A percentile compares a stretch with the other conserved stretches of the same genome.
phyloP scores from a whole-genome alignment of 139 green algal genomes.

The Tetraselmis chui region DNA sequence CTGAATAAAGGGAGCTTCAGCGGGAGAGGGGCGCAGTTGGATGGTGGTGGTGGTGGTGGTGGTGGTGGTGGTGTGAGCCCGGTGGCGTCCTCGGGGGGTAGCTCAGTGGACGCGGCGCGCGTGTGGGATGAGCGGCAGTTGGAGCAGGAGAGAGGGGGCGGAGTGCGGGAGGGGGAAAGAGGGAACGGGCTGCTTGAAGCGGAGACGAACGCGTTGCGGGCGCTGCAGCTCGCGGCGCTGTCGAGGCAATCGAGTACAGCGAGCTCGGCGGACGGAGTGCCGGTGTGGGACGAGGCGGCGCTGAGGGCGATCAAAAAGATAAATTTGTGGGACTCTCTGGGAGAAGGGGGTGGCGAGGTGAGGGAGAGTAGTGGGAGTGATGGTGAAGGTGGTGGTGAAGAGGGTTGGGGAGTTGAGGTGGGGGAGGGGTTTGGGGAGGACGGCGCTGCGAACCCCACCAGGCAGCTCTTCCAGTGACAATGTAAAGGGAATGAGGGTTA shows the following conservation, averaged over 20 bases:
- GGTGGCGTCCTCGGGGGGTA: too few relatives aligned
- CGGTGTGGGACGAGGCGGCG: background rate
- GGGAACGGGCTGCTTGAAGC: background rate
- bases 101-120: background rate
- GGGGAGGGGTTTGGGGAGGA: too few relatives aligned
- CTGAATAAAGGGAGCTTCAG: background rate
- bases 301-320: background rate
- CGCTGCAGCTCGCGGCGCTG: background rate
- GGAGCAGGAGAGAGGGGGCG: background rate
- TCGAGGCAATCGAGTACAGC: background rate
- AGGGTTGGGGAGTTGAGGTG: too few relatives aligned
- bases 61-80: too few relatives aligned
- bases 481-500: too few relatives aligned
- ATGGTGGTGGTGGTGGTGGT: too few relatives aligned
- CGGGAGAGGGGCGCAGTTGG: too few relatives aligned
- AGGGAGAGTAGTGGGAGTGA: too few relatives aligned
- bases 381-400: too few relatives aligned
- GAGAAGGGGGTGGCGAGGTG: too few relatives aligned
- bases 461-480: too few relatives aligned
- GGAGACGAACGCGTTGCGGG: background rate
- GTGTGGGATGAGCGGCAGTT: background rate
- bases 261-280: background rate
- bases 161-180: background rate
- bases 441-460: too few relatives aligned
- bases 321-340: background rate